Conservation (phyloP, 192 early-diverging fungal species). For the Umbelopsis ramanniana region DNA sequence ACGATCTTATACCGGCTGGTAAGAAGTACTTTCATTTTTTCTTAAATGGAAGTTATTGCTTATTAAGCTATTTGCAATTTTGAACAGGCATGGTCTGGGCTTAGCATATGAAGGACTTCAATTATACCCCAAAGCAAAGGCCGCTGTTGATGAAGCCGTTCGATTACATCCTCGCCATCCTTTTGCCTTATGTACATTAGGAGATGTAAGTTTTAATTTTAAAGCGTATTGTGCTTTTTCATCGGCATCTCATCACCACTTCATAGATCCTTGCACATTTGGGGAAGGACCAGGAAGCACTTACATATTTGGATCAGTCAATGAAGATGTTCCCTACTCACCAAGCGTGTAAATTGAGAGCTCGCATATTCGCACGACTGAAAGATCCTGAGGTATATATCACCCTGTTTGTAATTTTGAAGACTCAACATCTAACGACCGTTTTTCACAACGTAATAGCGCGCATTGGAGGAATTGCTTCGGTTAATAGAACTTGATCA, state of each 20-base stretch:
- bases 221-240: not conserved
- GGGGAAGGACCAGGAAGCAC: constrained; percentile 19
- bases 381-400: constrained; percentile 12
- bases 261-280: constrained; percentile 21
- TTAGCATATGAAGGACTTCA: constrained; percentile 30
- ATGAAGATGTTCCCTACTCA: constrained; percentile 15
- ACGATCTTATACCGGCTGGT: constrained; percentile 37
- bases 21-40: not conserved
- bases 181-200: constrained; percentile 33
- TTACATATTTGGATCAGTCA: constrained; percentile 10
- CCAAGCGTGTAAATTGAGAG: constrained; percentile 19
- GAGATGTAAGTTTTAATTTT: constrained; percentile 15
- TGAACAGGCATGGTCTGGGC: constrained; percentile 30
- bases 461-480: constrained; percentile 9
- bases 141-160: constrained; percentile 30
- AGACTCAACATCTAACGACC: not conserved
- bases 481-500: constrained; percentile 15
- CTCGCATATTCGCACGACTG: constrained; percentile 1
- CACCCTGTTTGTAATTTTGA: not conserved
- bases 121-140: constrained; percentile 22
- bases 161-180: constrained; percentile 33
- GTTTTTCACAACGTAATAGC: not conserved
- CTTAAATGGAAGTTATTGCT: not conserved
- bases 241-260: not conserved
- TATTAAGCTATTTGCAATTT: not conserved